These are phyloP conservation scores for Nicotiana sylvestris DNA, from an alignment of 257 asterid genomes.

Conservation along the genomic window DNA sequence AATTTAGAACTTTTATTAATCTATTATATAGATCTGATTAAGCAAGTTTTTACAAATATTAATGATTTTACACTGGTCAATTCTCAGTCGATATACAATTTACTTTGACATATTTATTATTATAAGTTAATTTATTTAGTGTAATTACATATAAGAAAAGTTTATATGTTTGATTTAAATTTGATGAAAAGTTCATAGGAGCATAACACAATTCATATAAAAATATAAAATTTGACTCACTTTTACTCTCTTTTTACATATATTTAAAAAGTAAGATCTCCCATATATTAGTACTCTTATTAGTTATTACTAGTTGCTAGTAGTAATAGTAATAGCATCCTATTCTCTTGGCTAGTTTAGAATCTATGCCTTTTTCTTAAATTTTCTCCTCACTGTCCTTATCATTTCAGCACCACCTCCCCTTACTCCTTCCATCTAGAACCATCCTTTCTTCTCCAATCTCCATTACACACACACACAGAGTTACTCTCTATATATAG, in stretches of 20 bases:
- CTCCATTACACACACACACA: neutral
- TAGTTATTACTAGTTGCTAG: too few species aligned
- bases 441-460: neutral
- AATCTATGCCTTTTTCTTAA: neutral
- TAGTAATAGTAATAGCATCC: neutral
- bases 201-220: neutral
- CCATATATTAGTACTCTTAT: neutral
- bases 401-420: constrained; percentile 15
- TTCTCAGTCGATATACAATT: neutral
- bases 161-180: too few species aligned
- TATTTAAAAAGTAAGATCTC: neutral
- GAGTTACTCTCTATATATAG: neutral
- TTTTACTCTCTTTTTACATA: neutral
- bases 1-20: neutral
- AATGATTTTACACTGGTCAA: neutral
- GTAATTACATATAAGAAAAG: neutral
- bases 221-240: neutral
- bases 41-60: neutral
- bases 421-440: neutral
- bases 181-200: neutral
- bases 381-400: neutral
- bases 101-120: too few species aligned
- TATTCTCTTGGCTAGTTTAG: neutral
- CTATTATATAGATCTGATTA: neutral
- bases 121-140: too few species aligned